phyloP scores from a whole-genome alignment of 2,329 filamentous ascomycete species.

The Exophiala spinifera region DNA sequence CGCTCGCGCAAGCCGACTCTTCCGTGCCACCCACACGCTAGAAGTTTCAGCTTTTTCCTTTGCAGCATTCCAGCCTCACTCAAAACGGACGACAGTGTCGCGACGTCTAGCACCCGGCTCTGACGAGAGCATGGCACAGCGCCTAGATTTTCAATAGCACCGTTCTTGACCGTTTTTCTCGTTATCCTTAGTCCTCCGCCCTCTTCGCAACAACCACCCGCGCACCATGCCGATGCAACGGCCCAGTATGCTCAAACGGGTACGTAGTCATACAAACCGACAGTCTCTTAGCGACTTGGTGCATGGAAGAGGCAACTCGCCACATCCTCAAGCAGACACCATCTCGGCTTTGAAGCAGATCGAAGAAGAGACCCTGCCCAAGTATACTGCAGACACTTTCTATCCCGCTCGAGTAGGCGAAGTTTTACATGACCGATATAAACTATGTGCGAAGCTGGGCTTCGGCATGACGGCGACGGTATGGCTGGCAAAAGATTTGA shows the following conservation, averaged over 20 bases:
- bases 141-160: constrained; percentile 4
- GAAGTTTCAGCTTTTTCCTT: constrained; percentile 12
- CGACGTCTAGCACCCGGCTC: background rate
- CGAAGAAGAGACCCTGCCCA: constrained; percentile 41
- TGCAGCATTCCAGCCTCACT: constrained; percentile 18
- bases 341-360: constrained; percentile 30
- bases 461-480: constrained; percentile 44
- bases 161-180: background rate
- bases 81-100: constrained; percentile 17
- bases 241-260: constrained; percentile 22
- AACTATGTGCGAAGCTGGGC: constrained; percentile 42
- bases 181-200: constrained; percentile 1
- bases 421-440: constrained; percentile 37
- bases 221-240: constrained; percentile 10
- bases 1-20: constrained; percentile 9
- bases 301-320: constrained; percentile 21
- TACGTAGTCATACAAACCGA: constrained; percentile 22
- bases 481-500: constrained; percentile 43
- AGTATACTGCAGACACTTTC: constrained; percentile 37
- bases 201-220: background rate
- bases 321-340: constrained; percentile 23
- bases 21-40: constrained; percentile 4
- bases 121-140: background rate
- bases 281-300: constrained; percentile 19
- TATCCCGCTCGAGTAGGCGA: constrained; percentile 42